Percentiles rank a stretch among this genome's conserved stretches.
Evolutionary conservation across 2,329 filamentous ascomycete species (phyloP).

Genomic region (Aureobasidium uvarum): DNA sequence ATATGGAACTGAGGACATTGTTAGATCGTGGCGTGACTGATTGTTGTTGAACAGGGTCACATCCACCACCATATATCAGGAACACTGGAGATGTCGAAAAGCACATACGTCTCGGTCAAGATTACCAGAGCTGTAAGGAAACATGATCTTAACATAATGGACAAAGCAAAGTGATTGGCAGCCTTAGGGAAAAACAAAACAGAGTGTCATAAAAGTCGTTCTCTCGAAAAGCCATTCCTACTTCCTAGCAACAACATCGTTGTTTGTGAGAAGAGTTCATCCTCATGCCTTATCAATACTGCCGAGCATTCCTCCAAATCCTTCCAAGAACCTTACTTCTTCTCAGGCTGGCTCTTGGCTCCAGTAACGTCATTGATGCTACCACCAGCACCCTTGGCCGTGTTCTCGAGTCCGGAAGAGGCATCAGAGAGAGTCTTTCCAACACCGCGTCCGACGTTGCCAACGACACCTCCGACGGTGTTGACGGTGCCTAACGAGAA

Average conservation of each 20-base stretch:
- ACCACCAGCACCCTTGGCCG: constrained; percentile 20
- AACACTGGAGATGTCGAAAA: neutral
- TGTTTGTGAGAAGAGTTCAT: neutral
- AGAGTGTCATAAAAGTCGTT: neutral
- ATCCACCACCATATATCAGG: neutral
- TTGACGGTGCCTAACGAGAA: constrained; percentile 6
- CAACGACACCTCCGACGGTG: constrained; percentile 26
- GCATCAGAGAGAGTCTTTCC: constrained; percentile 24
- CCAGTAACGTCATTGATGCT: constrained; percentile 11
- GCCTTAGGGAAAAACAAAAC: neutral
- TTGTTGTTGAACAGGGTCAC: neutral
- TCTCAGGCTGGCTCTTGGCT: constrained; percentile 6
- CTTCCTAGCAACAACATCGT: neutral
- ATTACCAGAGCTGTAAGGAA: too few relatives aligned
- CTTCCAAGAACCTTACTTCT: neutral
- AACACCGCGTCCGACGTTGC: constrained; percentile 26
- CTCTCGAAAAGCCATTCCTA: neutral
- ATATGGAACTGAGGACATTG: neutral
- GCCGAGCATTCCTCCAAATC: neutral
- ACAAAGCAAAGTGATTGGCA: too few relatives aligned
- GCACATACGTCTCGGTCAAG: too few relatives aligned
- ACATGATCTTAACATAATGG: too few relatives aligned
- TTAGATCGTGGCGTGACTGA: neutral
- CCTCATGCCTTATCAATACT: neutral
- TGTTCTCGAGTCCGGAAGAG: constrained; percentile 22